Evolutionary conservation across 495 filamentous ascomycete species (phyloP).

Genomic region (Hyaloscypha finlandica): DNA sequence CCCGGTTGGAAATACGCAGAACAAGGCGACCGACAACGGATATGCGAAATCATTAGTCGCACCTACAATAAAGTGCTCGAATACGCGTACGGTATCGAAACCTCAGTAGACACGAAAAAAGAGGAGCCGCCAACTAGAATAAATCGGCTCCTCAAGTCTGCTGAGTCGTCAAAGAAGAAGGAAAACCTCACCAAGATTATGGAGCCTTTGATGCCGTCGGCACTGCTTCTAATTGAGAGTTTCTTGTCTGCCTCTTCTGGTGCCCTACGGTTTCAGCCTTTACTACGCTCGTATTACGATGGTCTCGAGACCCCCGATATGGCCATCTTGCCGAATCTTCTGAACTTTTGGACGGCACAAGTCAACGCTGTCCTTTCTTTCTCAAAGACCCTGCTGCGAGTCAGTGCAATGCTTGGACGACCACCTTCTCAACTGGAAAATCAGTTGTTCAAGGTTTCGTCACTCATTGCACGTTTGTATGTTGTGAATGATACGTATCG

Average conservation of each 20-base stretch:
- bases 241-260: conserved; percentile 70
- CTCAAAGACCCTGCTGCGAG: conserved; percentile 65
- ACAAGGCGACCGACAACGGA: conserved; percentile 60
- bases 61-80: conserved; percentile 71
- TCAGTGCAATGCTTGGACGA: conserved; percentile 63
- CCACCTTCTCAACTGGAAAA: conserved; percentile 67
- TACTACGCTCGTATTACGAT: conserved; percentile 69
- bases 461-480: conserved; percentile 75
- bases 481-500: conserved; percentile 69
- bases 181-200: conserved; percentile 59
- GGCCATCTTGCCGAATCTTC: conserved; percentile 58
- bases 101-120: conserved; percentile 40
- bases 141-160: background rate
- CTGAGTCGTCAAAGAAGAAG: background rate
- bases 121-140: background rate
- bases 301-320: conserved; percentile 65
- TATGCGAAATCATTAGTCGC: conserved; percentile 56
- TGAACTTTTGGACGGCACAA: conserved; percentile 60
- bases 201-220: conserved; percentile 65
- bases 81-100: conserved; percentile 71
- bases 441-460: conserved; percentile 76
- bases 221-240: conserved; percentile 71
- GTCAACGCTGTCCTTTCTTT: conserved; percentile 65
- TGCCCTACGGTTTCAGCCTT: conserved; percentile 73
- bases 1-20: conserved; percentile 79